Evolutionary conservation across 2,329 filamentous ascomycete genomes (phyloP).

Genomic region (Westerdykella sp.): DNA sequence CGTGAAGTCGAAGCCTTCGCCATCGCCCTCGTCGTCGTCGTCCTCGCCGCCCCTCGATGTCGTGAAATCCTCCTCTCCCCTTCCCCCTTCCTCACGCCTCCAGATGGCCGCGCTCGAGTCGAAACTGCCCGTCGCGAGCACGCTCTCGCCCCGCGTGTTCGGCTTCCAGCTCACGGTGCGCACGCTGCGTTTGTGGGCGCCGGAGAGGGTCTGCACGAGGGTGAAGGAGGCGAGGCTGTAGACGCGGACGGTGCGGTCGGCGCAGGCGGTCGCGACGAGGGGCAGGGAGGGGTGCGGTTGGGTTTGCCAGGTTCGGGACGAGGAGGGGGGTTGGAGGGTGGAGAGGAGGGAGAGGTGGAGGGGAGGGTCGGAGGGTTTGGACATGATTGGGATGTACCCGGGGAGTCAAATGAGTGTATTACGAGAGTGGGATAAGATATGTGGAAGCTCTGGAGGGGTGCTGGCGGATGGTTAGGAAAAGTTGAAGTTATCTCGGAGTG

Average conservation of each 20-base stretch:
- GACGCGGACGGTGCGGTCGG: slow-evolving; percentile 78
- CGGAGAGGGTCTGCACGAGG: slow-evolving; percentile 70
- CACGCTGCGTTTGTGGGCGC: slow-evolving; percentile 88
- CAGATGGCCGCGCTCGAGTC: slow-evolving; percentile 76
- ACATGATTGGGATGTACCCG: neutral
- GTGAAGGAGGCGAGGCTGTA: slow-evolving; percentile 80
- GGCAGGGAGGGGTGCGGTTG: slow-evolving; percentile 81
- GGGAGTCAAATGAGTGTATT: no score
- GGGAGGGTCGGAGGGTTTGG: neutral
- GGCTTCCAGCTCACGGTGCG: slow-evolving; percentile 86
- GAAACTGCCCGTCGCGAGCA: slow-evolving; percentile 87
- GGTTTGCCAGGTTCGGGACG: slow-evolving; percentile 72
- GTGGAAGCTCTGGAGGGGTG: no score
- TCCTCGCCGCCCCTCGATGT: slow-evolving; percentile 26
- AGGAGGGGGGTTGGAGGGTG: slow-evolving; percentile 49
- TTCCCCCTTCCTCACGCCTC: slow-evolving; percentile 60
- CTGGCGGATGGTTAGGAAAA: no score
- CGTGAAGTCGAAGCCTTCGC: slow-evolving; percentile 86
- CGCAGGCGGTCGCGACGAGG: slow-evolving; percentile 80
- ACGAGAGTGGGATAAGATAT: no score
- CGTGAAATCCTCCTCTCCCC: slow-evolving; percentile 31
- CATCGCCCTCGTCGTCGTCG: slow-evolving; percentile 50
- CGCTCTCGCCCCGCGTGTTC: slow-evolving; percentile 52
- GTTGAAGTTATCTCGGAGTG: no score
- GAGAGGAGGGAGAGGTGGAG: slow-evolving; percentile 40